These are phyloP conservation scores for Lomentospora prolificans DNA, from an alignment of 2,329 filamentous ascomycete genomes.

Conservation along the genomic window DNA sequence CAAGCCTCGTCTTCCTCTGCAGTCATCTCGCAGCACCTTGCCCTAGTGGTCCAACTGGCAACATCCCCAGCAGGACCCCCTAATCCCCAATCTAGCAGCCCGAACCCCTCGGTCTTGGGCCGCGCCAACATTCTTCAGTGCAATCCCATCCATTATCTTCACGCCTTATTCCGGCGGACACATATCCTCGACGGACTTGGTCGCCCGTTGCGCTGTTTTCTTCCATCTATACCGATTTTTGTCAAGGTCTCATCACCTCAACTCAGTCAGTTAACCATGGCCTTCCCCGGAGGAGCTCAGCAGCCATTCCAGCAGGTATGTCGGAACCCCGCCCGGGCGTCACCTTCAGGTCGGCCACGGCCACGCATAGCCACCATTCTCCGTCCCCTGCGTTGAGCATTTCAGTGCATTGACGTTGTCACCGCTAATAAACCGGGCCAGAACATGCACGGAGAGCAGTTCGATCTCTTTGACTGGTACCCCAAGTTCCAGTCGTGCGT, in stretches of 20 bases:
- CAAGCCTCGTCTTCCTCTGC: background rate
- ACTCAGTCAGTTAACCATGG: background rate
- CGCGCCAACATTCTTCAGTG: background rate
- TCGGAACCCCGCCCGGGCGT: background rate
- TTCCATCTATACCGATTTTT: background rate
- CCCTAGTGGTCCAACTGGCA: background rate
- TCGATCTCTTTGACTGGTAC: constrained; percentile 85
- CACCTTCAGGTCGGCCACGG: background rate
- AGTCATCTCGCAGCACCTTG: background rate
- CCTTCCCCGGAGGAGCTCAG: background rate
- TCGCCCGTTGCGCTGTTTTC: background rate
- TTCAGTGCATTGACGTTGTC: background rate
- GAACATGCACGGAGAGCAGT: constrained; percentile 3
- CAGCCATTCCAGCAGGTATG: constrained; percentile 5
- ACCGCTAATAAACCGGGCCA: background rate
- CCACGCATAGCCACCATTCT: no score
- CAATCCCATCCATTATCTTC: background rate
- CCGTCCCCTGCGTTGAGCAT: background rate
- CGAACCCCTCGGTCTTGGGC: background rate
- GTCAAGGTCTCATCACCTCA: background rate
- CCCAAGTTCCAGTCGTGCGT: constrained; percentile 84
- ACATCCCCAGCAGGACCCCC: background rate
- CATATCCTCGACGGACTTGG: no score
- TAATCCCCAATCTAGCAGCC: background rate
- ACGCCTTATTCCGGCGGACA: background rate